Conservation (phyloP, 2,329 filamentous ascomycete species). For the Exophiala sideris region DNA sequence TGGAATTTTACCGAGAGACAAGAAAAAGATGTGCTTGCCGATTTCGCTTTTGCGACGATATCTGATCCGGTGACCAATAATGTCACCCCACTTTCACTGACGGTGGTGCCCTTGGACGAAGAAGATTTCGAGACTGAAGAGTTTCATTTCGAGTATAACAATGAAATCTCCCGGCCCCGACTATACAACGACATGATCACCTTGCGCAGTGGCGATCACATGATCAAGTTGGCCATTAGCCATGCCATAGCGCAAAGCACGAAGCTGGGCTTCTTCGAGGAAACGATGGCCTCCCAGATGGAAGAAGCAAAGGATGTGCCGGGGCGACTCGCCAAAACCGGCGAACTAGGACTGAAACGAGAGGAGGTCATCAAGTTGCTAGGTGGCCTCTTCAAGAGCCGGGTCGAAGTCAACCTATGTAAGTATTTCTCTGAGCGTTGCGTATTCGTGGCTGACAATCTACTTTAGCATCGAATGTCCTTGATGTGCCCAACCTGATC, state of each 20-base stretch:
- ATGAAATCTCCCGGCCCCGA: conserved; percentile 76
- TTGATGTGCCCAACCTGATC: conserved; percentile 95
- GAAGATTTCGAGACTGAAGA: conserved; percentile 96
- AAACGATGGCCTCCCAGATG: conserved; percentile 94
- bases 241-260: conserved; percentile 97
- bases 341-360: conserved; percentile 84
- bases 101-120: conserved; percentile 76
- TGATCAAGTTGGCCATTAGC: conserved; percentile 66
- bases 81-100: conserved; percentile 57
- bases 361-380: conserved; percentile 91
- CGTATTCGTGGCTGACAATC: conserved; percentile 7
- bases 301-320: conserved; percentile 87
- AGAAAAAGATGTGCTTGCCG: conserved; percentile 93
- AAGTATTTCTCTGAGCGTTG: conserved; percentile 42
- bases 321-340: conserved; percentile 81
- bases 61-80: conserved; percentile 30
- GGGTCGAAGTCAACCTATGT: conserved; percentile 98
- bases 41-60: conserved; percentile 69
- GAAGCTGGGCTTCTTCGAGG: conserved; percentile 93
- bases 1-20: conserved; percentile 98
- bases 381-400: conserved; percentile 83
- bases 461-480: conserved; percentile 77
- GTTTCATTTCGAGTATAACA: conserved; percentile 96
- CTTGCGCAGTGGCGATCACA: conserved; percentile 87
- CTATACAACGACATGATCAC: conserved; percentile 99